Evolutionary conservation across 176 grass and related monocot species (phyloP).

Genomic region (bread wheat (Triticum aestivum)): DNA sequence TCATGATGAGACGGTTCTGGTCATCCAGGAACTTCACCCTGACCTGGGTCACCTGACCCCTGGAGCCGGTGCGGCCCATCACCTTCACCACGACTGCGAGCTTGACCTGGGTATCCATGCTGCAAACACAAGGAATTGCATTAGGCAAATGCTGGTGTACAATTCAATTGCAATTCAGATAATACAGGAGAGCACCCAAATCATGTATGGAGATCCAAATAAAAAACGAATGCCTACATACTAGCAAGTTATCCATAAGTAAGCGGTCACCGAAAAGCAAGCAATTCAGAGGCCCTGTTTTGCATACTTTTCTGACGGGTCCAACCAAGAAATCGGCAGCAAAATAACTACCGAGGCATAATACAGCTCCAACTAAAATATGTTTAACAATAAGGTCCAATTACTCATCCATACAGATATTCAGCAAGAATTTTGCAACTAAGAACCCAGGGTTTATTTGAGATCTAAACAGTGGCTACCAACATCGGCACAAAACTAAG

Average conservation of each 20-base stretch:
- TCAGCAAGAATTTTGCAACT: background rate
- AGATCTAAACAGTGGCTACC: background rate
- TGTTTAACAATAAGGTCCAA: background rate
- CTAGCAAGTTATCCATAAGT: background rate
- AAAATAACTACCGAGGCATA: too few species aligned
- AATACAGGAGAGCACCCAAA: background rate
- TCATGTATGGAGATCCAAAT: background rate
- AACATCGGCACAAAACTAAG: background rate
- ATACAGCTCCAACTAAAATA: too few species aligned
- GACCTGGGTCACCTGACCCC: constrained; percentile 89
- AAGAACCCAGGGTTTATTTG: background rate
- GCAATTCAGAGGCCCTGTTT: background rate
- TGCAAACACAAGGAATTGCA: constrained; percentile 20
- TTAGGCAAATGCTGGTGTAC: background rate
- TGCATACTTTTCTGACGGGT: background rate
- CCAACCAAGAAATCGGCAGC: background rate
- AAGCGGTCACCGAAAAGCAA: background rate
- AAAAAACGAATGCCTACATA: background rate
- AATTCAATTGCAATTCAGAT: background rate
- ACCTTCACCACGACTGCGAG: constrained; percentile 87
- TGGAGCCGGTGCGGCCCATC: constrained; percentile 75
- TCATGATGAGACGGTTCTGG: constrained; percentile 94
- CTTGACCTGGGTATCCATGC: constrained; percentile 87
- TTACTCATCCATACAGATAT: background rate
- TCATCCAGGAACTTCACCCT: constrained; percentile 94